Conservation (phyloP, 768 basidiomycete species). For the Suillus sp. region DNA sequence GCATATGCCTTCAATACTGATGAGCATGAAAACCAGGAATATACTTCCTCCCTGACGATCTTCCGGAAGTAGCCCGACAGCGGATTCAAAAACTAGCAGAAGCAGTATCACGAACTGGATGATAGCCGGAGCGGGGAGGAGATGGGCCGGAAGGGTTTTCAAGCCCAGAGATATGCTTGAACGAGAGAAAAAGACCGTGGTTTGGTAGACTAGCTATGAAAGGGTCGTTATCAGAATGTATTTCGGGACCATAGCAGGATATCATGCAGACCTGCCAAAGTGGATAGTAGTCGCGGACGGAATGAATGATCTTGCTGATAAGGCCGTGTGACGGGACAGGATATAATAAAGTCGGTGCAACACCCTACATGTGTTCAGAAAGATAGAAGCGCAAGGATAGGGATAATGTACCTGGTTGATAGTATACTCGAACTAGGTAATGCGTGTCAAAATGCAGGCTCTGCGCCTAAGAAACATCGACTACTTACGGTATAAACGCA, state of each 20-base stretch:
- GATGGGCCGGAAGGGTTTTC: constrained; percentile 68
- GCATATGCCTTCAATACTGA: constrained; percentile 88
- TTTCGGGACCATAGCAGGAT: not conserved
- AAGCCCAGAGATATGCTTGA: constrained; percentile 87
- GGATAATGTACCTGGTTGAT: constrained; percentile 72
- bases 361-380: constrained; percentile 52
- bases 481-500: constrained; percentile 61
- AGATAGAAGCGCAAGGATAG: not conserved
- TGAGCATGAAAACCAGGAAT: constrained; percentile 67
- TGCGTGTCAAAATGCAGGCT: constrained; percentile 28
- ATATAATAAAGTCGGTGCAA: constrained; percentile 88
- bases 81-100: constrained; percentile 65
- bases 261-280: constrained; percentile 74
- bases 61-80: constrained; percentile 61
- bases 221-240: not conserved
- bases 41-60: constrained; percentile 51
- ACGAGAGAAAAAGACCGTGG: constrained; percentile 91
- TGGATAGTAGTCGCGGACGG: constrained; percentile 90
- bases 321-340: constrained; percentile 73
- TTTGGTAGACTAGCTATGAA: constrained; percentile 76
- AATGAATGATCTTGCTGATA: constrained; percentile 78
- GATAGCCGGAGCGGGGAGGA: constrained; percentile 77
- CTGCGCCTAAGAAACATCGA: not conserved
- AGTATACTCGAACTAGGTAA: constrained; percentile 81
- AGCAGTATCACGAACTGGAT: constrained; percentile 68